Evolutionary conservation across 371 early-diverging fungal genomes (phyloP).

Genomic region (Mortierella sp.): DNA sequence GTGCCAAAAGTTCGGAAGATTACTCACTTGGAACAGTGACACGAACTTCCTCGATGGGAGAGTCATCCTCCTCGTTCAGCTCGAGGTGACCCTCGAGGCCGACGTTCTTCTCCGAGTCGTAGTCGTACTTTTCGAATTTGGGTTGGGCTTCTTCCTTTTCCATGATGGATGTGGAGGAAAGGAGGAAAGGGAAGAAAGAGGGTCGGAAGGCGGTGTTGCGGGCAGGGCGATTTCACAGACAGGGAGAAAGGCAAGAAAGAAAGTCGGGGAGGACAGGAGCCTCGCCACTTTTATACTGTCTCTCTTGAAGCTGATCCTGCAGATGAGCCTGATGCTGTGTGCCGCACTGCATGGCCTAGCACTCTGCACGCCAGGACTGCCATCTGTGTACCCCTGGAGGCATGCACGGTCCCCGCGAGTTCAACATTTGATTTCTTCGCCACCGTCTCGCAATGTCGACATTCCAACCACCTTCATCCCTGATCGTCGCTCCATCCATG

Average conservation of each 20-base stretch:
- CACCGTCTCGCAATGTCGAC: no score
- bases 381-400: no score
- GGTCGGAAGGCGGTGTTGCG: slow-evolving; percentile 4
- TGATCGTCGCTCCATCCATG: no score
- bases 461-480: no score
- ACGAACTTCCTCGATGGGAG: slow-evolving; percentile 80
- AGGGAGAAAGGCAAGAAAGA: slow-evolving; percentile 1
- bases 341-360: no score
- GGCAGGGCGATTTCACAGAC: not conserved
- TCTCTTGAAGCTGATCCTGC: no score
- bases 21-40: slow-evolving; percentile 68
- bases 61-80: slow-evolving; percentile 66
- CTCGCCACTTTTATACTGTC: no score
- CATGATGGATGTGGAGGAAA: slow-evolving; percentile 24
- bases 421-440: no score
- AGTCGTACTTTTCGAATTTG: slow-evolving; percentile 23
- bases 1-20: not conserved
- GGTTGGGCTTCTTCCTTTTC: slow-evolving; percentile 39
- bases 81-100: slow-evolving; percentile 25
- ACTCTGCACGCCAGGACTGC: no score
- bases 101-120: slow-evolving; percentile 6
- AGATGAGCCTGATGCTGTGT: no score
- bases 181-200: not conserved
- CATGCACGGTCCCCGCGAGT: no score
- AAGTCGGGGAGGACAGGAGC: not conserved